These are phyloP conservation scores for Ophiognomonia clavigignenti-juglandacearum DNA, from an alignment of 2,329 filamentous ascomycete genomes.

Conservation along the genomic window DNA sequence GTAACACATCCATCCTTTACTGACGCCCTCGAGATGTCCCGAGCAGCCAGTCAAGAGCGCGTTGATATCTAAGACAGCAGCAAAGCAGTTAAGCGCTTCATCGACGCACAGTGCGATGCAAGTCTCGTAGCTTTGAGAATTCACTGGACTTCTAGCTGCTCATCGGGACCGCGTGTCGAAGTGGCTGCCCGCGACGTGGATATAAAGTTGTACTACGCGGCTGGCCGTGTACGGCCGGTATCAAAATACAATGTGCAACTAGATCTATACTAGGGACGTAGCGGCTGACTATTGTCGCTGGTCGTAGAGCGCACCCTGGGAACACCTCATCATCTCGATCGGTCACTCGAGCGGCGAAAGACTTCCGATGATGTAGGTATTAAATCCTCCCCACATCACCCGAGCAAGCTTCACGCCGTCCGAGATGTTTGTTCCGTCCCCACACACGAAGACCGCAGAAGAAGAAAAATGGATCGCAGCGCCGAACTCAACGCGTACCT, in stretches of 20 bases:
- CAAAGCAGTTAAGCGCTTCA: not conserved
- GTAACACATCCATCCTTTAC: no score
- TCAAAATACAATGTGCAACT: not conserved
- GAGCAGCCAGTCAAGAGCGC: no score
- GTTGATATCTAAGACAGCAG: no score
- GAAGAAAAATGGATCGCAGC: constrained; percentile 2
- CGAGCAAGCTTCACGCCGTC: no score
- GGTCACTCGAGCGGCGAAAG: no score
- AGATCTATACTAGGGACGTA: no score
- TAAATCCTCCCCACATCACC: not conserved
- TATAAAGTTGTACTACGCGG: not conserved
- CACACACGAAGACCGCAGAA: not conserved
- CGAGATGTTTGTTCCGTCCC: no score
- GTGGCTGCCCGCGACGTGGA: not conserved
- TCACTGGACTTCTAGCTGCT: not conserved
- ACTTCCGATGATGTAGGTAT: not conserved
- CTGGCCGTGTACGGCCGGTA: not conserved
- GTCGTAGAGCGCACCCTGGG: no score
- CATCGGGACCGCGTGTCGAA: not conserved
- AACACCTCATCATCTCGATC: no score
- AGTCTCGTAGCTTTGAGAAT: not conserved
- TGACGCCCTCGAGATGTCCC: no score
- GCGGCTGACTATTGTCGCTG: no score
- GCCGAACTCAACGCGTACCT: not conserved
- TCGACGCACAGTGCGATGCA: not conserved